Percentiles rank a stretch among this genome's conserved stretches.
Conservation (phyloP, 805 yeast species). For the Saccharomycopsis vini region DNA sequence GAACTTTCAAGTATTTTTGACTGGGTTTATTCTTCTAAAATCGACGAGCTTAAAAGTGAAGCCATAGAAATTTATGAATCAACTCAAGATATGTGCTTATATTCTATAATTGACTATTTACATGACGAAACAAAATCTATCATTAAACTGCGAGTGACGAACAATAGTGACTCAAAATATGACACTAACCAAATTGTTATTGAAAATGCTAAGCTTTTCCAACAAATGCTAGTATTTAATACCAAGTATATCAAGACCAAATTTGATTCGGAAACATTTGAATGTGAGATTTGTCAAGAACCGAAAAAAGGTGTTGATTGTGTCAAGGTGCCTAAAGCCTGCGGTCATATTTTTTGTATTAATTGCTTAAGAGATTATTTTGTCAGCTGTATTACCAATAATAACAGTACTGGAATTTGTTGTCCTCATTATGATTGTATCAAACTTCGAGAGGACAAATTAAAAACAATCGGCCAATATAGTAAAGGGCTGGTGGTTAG, state of each 20-base stretch:
- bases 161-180: too few species aligned
- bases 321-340: neutral
- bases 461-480: too few species aligned
- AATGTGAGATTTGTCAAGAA: neutral
- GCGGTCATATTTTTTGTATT: neutral
- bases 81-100: neutral
- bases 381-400: neutral
- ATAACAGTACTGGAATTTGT: neutral
- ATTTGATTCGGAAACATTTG: neutral
- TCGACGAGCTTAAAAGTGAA: neutral
- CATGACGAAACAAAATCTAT: neutral
- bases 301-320: neutral
- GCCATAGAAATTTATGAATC: too few species aligned
- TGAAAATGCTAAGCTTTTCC: neutral
- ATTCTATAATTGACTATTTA: neutral
- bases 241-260: neutral
- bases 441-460: too few species aligned
- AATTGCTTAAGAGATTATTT: neutral
- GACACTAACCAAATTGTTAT: neutral
- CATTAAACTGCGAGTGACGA: neutral
- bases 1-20: too few species aligned
- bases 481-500: neutral
- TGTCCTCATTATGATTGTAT: neutral
- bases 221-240: too few species aligned
- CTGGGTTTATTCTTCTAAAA: neutral